Base-by-base conservation (phyloP, 257 asterid genomes). In the Orobanche coerulescens region DNA sequence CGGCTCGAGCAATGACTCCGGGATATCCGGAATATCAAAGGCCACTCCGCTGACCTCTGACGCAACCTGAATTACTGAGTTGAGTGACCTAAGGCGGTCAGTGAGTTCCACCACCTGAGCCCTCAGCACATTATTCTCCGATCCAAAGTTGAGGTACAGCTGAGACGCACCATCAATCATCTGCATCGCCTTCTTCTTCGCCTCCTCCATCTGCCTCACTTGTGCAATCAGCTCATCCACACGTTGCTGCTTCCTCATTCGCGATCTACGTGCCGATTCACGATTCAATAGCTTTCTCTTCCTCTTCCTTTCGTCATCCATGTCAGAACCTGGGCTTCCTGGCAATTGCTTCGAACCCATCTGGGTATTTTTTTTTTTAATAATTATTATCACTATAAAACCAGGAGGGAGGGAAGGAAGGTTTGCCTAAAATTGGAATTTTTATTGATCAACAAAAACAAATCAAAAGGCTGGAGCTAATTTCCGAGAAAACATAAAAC, bases 401-500 rank as follows among this genome's bases (percentile, higher is more conserved):
- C 11, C 13, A 7, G 44, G 14, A 37, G 11, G 7, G 7, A 30
- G 7, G 36, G 36, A 3, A 7, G 36, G 36, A 7, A 7, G 7
- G 7, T 30, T 30, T n/a, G n/a, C n/a, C n/a, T n/a, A n/a, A n/a
- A 30, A 30, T 30, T 30, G 36, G 36, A 9, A 9, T 30, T 30
- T n/a, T 30, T 6, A 30, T 30, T 30, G 36, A 0, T 30, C 4
- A 30, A 30, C 7, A 4, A 30, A 30, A 0, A 4, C 36, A 30
- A 30, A 30, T 46, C 13, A 46, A 13, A 46, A 5, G 52, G 25
- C 2, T 5, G 26, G 58, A 23, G 28, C 52, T 66, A 16, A 16
- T 59, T 78, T 75, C 80, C 4, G 81, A 79, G 52, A 82, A 77
- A 63, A 72, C 80, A 58, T 87, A 84, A 65, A 84, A 82, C 84